Evolutionary conservation across 1,284 basidiomycete species (phyloP).

Genomic region (Porogramme epimiltina): DNA sequence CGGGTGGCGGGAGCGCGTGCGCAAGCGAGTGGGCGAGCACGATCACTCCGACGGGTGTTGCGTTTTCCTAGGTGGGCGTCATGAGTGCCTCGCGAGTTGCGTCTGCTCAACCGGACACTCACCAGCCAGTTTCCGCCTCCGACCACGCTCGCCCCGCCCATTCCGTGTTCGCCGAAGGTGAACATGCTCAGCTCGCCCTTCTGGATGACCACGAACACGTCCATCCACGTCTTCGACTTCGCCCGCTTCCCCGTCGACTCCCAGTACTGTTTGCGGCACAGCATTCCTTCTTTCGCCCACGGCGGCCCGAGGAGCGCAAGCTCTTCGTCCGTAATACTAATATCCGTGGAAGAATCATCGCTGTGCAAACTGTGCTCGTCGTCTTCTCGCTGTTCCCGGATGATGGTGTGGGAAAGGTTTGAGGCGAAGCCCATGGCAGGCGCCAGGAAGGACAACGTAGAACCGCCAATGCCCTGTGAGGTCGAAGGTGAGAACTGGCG

Average conservation of each 20-base stretch:
- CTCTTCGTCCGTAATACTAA: constrained; percentile 91
- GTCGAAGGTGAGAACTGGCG: constrained; percentile 1
- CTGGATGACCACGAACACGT: constrained; percentile 94
- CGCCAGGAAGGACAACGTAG: constrained; percentile 56
- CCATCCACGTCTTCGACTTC: constrained; percentile 87
- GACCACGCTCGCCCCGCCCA: constrained; percentile 62
- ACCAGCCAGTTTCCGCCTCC: constrained; percentile 99
- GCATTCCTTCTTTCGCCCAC: constrained; percentile 98
- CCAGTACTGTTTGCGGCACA: constrained; percentile 94
- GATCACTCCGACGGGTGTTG: constrained; percentile 79
- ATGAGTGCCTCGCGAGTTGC: not conserved
- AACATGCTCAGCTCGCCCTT: constrained; percentile 96
- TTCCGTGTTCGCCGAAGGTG: constrained; percentile 75
- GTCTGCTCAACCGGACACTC: constrained; percentile 34
- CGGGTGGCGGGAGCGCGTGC: constrained; percentile 86
- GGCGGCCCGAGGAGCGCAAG: constrained; percentile 92
- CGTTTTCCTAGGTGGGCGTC: constrained; percentile 65
- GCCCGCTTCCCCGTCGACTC: constrained; percentile 82
- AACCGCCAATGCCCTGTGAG: constrained; percentile 37
- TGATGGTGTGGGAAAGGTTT: constrained; percentile 94
- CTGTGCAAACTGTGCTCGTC: constrained; percentile 76
- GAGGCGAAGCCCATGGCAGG: constrained; percentile 93
- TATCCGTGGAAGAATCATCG: constrained; percentile 61
- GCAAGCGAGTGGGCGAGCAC: constrained; percentile 87
- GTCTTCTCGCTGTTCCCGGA: constrained; percentile 92